Conservation (phyloP, 352 stramenopile species). For the Globisporangium megalacanthum region DNA sequence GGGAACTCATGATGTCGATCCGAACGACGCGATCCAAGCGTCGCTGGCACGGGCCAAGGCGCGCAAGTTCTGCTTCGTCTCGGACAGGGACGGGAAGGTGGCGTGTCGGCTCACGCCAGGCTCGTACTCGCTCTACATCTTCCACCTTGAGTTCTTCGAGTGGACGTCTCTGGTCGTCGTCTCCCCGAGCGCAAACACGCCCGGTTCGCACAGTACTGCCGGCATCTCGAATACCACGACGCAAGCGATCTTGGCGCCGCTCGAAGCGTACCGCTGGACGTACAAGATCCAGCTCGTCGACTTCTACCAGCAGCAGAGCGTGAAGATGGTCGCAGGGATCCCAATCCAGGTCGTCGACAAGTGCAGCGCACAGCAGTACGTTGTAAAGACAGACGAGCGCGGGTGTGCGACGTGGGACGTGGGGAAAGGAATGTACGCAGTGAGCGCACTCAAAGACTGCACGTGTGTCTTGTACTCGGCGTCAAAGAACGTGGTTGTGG, state of each 20-base stretch:
- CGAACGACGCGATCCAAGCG: constrained; percentile 3
- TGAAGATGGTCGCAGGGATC: constrained; percentile 34
- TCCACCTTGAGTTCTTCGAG: constrained; percentile 68
- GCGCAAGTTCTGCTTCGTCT: constrained; percentile 24
- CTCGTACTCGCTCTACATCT: constrained; percentile 66
- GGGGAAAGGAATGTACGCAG: constrained; percentile 51
- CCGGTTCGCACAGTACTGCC: constrained; percentile 28
- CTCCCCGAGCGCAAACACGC: constrained; percentile 41
- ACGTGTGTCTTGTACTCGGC: constrained; percentile 62
- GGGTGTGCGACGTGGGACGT: constrained; percentile 52
- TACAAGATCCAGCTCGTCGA: constrained; percentile 62
- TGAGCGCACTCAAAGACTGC: constrained; percentile 43
- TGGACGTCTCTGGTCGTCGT: constrained; percentile 57
- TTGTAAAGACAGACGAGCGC: constrained; percentile 33
- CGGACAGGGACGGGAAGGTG: constrained; percentile 28
- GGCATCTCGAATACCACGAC: constrained; percentile 18
- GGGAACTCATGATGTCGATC: background rate
- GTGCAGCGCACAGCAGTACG: constrained; percentile 36
- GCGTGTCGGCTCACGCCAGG: constrained; percentile 41
- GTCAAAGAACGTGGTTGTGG: constrained; percentile 61
- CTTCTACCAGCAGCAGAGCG: constrained; percentile 50
- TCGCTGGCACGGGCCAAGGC: constrained; percentile 6
- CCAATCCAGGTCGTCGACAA: constrained; percentile 54
- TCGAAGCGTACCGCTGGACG: constrained; percentile 57
- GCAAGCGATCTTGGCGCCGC: constrained; percentile 50